Conservation (phyloP, 805 yeast species). For the Lipomyces spencermartinsiae region DNA sequence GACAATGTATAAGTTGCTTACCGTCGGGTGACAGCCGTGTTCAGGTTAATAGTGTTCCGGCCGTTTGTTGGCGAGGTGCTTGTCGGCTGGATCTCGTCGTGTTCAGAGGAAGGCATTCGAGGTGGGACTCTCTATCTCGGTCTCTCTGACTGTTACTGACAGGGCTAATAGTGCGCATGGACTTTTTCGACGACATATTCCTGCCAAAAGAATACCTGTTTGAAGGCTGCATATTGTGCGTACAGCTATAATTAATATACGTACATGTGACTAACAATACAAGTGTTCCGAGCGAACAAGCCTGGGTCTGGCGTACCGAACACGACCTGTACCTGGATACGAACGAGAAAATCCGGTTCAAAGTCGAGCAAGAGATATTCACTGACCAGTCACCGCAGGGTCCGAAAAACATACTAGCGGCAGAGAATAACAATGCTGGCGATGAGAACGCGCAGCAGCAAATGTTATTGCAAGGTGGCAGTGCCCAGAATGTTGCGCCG, state of each 20-base stretch:
- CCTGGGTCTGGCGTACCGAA: slow-evolving; percentile 93
- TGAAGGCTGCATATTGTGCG: slow-evolving; percentile 69
- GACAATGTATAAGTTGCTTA: not conserved
- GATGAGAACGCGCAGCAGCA: slow-evolving; percentile 18
- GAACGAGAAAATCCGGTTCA: slow-evolving; percentile 87
- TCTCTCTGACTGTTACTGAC: slow-evolving; percentile 4
- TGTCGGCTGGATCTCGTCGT: slow-evolving; percentile 90
- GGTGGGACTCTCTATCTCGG: slow-evolving; percentile 44
- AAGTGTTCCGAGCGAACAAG: slow-evolving; percentile 70
- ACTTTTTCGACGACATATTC: slow-evolving; percentile 89
- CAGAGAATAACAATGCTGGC: slow-evolving; percentile 35
- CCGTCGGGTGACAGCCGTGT: slow-evolving; percentile 52
- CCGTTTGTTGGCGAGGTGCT: slow-evolving; percentile 94
- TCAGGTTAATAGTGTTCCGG: slow-evolving; percentile 81
- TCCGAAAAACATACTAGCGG: slow-evolving; percentile 53
- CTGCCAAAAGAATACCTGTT: slow-evolving; percentile 84
- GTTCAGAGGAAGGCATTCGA: slow-evolving; percentile 86
- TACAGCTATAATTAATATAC: not conserved
- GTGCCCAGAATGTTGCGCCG: slow-evolving; percentile 56
- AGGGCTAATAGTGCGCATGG: slow-evolving; percentile 60
- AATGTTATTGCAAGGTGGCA: slow-evolving; percentile 14
- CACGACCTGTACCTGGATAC: slow-evolving; percentile 82
- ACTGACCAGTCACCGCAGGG: slow-evolving; percentile 81
- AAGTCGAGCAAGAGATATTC: slow-evolving; percentile 89
- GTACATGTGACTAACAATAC: not conserved